Evolutionary conservation across 345 rosid species (phyloP), one percentile per base, ranked within the genome.

Genomic region (Linum tenue): DNA sequence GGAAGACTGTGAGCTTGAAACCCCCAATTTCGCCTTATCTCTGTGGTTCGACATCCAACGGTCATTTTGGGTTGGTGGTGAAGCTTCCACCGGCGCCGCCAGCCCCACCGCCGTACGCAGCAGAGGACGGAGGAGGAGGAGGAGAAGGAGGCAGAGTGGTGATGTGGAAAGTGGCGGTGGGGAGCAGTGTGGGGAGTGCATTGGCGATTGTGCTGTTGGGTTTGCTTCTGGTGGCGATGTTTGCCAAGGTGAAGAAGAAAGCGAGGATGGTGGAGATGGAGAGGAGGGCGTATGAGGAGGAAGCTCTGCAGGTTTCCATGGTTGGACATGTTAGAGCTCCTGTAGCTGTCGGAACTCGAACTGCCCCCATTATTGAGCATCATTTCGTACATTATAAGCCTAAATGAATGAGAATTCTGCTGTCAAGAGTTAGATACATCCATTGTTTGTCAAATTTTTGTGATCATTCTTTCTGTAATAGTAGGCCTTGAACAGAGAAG

Each of bases 201-300:
- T 48, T 48, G 53, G 99, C 87, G 3, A 81, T 78, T 0, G 68
- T 84, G 71, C 76, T 94, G 37, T 63, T 94, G 72, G 91, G 85
- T 15, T 35, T 90, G 81, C 86, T 94, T 64, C 62, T 48, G 53
- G 53, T 76, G 68, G 94, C 89, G 0, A 80, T 84, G 70, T 72
- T 88, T 58, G 87, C 81, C 37, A 82, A 89, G 74, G 97, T 82
- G 43, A 87, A 82, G 82, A 88, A 80, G 82, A 92, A 79, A 9
- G 53, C 53, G 5, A 86, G 73, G 76, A 83, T 83, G 79, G 94
- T 80, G 61, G 98, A 85, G 70, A 75, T 88, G 85, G 94, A 85
- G 74, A 79, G 97, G 73, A 88, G 91, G 70, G 92, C 91, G 4
- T 92, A 87, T 41, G 97, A 92, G 80, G 98, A 90, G 74, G 97